Conservation (phyloP, 139 green algal genomes). For the Haematococcus lacustris region DNA sequence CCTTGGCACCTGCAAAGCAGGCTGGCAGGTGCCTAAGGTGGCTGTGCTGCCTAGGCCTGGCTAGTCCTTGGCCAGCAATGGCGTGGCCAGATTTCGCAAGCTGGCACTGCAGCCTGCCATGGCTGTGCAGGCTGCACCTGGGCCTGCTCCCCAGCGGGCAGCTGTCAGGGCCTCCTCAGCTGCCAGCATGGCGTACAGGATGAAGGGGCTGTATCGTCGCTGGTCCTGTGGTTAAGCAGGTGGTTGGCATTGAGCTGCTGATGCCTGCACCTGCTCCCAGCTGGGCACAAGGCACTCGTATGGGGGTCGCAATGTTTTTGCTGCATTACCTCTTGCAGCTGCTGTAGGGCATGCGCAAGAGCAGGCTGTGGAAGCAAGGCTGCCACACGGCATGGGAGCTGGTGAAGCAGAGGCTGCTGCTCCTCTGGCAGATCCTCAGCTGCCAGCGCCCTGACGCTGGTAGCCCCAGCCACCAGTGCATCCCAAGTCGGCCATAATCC, state of each 20-base stretch:
- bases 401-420: conserved; percentile 14
- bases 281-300: neutral
- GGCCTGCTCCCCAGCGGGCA: too few species aligned
- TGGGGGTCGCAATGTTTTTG: neutral
- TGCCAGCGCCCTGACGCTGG: conserved; percentile 49
- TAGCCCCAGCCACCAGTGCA: conserved; percentile 49
- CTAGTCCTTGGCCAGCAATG: too few species aligned
- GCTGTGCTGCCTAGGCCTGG: too few species aligned
- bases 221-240: neutral
- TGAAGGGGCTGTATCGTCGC: conserved; percentile 14
- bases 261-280: neutral
- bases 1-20: too few species aligned
- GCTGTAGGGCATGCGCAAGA: conserved; percentile 17
- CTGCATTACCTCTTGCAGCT: conserved; percentile 17
- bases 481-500: conserved; percentile 61
- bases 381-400: conserved; percentile 58
- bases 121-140: too few species aligned
- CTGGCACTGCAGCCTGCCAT: too few species aligned
- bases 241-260: too few species aligned
- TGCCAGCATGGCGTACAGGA: conserved; percentile 18
- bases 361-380: conserved; percentile 41
- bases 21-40: too few species aligned
- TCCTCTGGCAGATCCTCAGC: conserved; percentile 58
- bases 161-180: conserved; percentile 27
- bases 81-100: too few species aligned